Base-by-base conservation (phyloP, 2,329 filamentous ascomycete species). In the Aspergillus ruber region DNA sequence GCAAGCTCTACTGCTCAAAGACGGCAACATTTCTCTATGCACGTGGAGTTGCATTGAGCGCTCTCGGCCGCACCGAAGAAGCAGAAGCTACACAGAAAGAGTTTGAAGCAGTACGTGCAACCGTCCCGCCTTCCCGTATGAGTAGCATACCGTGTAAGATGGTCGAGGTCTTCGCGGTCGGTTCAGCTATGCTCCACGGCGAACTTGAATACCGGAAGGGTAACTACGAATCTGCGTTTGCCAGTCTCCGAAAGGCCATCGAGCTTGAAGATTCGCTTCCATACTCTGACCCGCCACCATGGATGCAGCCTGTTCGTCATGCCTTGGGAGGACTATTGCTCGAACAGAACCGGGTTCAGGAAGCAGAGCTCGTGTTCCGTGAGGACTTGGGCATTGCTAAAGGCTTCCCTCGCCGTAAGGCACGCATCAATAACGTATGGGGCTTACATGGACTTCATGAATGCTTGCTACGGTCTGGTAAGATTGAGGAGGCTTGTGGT, bases 401-500 rank as follows among this genome's bases (percentile, higher is more conserved):
- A 6, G 68, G 72, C n/a, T 76, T 73, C 1, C 63, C 87, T 1
- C 81, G 83, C 0, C 72, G 85, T 13, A 77, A 82, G 2, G 69
- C 79, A 38, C 77, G 78, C 49, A 84, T 88, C 62, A 82, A 82
- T 40, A 89, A 90, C 53, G 79, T 88, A 0, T 88, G 85, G 85
- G 78, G 83, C 1, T 62, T 89, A 50, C 82, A 86, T 54, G 86
- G 85, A 0, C 83, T 81, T 54, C 75, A 86, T 53, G 85, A 88
- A 65, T 86, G 85, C 58, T 60, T 88, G 42, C 50, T 73, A 3
- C 77, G 69, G 49, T 59, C 83, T 8, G 79, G 77, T 0, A 66
- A 73, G 32, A 54, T 35, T 2, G 64, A 62, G 0, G 76, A 80
- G 55, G 75, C 73, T 3, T 58, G 55, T 13, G 66, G 72, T 17